Percentiles rank a stretch among this genome's conserved stretches.
These are phyloP conservation scores for Gracilaria vermiculophylla DNA, from an alignment of 23 red algal species.

Conservation along the genomic window DNA sequence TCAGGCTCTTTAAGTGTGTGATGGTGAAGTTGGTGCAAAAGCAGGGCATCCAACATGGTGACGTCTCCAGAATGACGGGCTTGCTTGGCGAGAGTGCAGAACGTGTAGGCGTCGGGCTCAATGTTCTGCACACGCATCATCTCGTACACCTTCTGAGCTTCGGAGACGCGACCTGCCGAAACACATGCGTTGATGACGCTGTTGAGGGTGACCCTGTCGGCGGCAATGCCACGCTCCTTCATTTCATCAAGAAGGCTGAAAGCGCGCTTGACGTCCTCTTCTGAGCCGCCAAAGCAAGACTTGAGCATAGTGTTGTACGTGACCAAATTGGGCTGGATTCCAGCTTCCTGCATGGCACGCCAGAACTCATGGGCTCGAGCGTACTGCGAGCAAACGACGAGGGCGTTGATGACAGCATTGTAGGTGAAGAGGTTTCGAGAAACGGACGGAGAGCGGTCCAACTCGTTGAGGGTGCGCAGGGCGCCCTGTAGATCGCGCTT, in stretches of 20 bases:
- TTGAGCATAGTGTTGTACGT: constrained; percentile 72
- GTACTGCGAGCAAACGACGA: constrained; percentile 57
- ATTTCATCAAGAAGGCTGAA: constrained; percentile 51
- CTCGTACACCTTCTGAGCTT: constrained; percentile 45
- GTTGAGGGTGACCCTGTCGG: constrained; percentile 66
- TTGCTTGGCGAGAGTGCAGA: constrained; percentile 61
- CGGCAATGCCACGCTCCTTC: constrained; percentile 54
- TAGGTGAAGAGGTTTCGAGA: constrained; percentile 58
- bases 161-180: constrained; percentile 33
- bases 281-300: constrained; percentile 34
- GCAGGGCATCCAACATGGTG: constrained; percentile 46
- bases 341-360: constrained; percentile 56
- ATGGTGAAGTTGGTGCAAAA: constrained; percentile 61
- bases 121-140: constrained; percentile 35
- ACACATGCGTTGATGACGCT: constrained; percentile 47
- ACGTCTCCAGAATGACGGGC: constrained; percentile 30
- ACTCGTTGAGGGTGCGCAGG: constrained; percentile 25
- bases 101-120: constrained; percentile 44
- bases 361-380: constrained; percentile 50
- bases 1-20: constrained; percentile 3
- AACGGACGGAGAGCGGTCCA: constrained; percentile 45
- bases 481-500: constrained; percentile 54
- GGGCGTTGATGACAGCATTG: constrained; percentile 60
- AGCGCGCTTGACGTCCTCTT: constrained; percentile 39
- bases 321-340: constrained; percentile 65